Conservation (phyloP, 108 stramenopile genomes). For the Cylindrotheca closterium region DNA sequence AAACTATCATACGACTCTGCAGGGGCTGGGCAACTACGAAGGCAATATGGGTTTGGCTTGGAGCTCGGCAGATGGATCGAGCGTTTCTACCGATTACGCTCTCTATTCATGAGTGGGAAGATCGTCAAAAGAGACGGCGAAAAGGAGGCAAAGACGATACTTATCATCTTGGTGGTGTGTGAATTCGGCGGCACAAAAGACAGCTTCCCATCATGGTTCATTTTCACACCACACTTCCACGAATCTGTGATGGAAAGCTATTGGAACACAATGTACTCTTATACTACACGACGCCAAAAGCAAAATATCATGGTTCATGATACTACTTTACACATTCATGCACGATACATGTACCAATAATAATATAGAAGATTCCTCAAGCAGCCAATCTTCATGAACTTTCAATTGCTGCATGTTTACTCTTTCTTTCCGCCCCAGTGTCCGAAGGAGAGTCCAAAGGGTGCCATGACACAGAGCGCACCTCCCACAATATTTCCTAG, state of each 20-base stretch:
- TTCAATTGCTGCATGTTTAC: slow-evolving; percentile 12
- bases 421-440: slow-evolving; percentile 74
- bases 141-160: background rate
- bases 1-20: too few relatives aligned
- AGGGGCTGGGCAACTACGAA: slow-evolving; percentile 40
- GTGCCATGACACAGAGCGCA: slow-evolving; percentile 82
- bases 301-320: too few relatives aligned
- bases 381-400: too few relatives aligned
- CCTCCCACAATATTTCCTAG: slow-evolving; percentile 96
- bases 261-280: too few relatives aligned
- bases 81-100: slow-evolving; percentile 29
- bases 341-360: too few relatives aligned
- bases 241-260: too few relatives aligned
- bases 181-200: too few relatives aligned
- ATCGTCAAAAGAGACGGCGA: slow-evolving; percentile 7
- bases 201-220: too few relatives aligned
- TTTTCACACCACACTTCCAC: too few relatives aligned
- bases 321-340: too few relatives aligned
- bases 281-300: too few relatives aligned
- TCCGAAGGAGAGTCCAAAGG: slow-evolving; percentile 72
- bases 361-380: too few relatives aligned
- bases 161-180: background rate
- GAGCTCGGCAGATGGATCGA: slow-evolving; percentile 21
- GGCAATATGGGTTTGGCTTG: slow-evolving; percentile 25
- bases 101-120: slow-evolving; percentile 36